Conservation (phyloP, 257 asterid genomes). For the Solanum virginianum region DNA sequence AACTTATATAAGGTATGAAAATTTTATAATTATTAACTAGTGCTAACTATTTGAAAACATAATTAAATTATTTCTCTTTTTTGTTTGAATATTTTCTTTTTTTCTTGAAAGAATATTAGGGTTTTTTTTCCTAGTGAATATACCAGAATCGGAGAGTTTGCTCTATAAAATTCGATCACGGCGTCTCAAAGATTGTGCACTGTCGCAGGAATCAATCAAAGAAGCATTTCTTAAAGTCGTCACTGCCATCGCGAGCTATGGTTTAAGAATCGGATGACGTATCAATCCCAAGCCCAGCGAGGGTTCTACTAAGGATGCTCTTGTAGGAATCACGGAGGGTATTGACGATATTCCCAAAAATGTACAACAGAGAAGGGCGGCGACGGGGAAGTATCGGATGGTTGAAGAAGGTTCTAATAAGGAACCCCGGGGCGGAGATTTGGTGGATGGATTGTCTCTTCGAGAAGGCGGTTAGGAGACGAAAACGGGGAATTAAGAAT, state of each 20-base stretch:
- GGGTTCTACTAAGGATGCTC: conserved; percentile 37
- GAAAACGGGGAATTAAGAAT: no score
- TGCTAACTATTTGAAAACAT: no score
- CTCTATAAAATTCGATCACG: conserved; percentile 50
- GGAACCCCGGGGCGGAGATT: no score
- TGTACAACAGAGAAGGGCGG: conserved; percentile 41
- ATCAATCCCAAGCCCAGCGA: conserved; percentile 8
- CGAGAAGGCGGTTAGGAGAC: no score
- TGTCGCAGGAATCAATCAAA: conserved; percentile 62
- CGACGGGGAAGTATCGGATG: conserved; percentile 28
- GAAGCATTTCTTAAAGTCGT: conserved; percentile 82
- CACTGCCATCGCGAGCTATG: conserved; percentile 28
- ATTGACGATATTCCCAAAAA: conserved; percentile 19
- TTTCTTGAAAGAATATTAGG: no score
- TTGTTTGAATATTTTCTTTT: no score
- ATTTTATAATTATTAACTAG: no score
- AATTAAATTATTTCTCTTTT: no score
- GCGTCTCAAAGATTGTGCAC: conserved; percentile 52
- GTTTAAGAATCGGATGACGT: conserved; percentile 35
- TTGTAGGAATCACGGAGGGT: conserved; percentile 38
- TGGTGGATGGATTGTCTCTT: no score
- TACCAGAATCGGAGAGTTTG: conserved; percentile 19
- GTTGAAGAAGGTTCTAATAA: not conserved
- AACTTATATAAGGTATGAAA: no score
- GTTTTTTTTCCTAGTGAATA: no score